Conservation (phyloP, 225 moss, liverwort and hornwort species). For the Bryum argenteum region DNA sequence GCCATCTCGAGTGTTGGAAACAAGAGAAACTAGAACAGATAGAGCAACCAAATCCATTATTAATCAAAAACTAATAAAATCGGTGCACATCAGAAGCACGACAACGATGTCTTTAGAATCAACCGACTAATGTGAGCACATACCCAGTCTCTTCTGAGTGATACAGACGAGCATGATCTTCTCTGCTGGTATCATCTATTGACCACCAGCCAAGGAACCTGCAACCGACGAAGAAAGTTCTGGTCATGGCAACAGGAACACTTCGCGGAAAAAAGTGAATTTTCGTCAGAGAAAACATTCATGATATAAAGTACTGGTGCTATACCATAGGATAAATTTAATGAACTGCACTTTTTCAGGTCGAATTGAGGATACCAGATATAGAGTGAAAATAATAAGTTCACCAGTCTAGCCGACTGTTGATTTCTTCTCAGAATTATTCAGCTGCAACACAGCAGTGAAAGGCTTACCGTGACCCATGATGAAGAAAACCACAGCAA, state of each 20-base stretch:
- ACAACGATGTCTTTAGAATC: background rate
- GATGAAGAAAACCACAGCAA: conserved; percentile 95
- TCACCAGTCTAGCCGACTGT: background rate
- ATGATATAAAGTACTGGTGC: no score
- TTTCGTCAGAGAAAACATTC: background rate
- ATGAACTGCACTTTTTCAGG: background rate
- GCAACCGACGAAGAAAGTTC: conserved; percentile 19
- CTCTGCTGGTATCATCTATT: conserved; percentile 90
- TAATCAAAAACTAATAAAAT: conserved; percentile 2
- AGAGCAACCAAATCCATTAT: conserved; percentile 17
- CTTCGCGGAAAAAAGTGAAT: background rate
- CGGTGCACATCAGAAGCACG: background rate
- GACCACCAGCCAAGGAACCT: conserved; percentile 99
- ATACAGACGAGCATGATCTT: conserved; percentile 92
- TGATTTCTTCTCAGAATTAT: background rate
- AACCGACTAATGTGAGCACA: conserved; percentile 5
- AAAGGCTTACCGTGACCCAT: conserved; percentile 77
- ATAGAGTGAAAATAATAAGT: no score
- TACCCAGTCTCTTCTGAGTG: conserved; percentile 52
- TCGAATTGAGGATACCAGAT: background rate
- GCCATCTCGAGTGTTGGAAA: background rate
- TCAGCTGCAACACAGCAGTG: background rate
- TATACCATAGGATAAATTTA: background rate
- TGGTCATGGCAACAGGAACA: background rate
- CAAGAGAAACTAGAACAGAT: background rate